Evolutionary conservation across 2,329 filamentous ascomycete genomes (phyloP).

Genomic region (Dactylellina leptospora): DNA sequence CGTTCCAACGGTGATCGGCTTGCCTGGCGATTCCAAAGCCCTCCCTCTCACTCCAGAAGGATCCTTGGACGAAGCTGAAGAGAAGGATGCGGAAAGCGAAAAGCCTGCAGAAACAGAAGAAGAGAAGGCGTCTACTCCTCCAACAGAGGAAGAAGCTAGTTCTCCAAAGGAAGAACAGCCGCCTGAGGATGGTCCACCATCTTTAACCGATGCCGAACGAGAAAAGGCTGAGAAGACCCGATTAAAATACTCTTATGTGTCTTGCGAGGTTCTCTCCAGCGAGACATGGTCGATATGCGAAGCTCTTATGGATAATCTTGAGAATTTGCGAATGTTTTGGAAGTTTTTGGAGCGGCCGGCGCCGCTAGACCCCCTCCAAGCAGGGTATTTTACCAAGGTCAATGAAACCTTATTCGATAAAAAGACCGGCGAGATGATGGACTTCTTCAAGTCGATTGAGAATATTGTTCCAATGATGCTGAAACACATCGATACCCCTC

Average conservation of each 20-base stretch:
- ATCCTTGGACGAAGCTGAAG: conserved; percentile 11
- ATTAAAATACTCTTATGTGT: conserved; percentile 90
- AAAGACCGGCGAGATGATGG: conserved; percentile 97
- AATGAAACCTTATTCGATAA: conserved; percentile 97
- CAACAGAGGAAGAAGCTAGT: conserved; percentile 41
- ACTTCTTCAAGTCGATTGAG: conserved; percentile 83
- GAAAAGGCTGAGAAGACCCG: conserved; percentile 90
- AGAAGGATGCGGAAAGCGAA: conserved; percentile 65
- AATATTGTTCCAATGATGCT: conserved; percentile 84
- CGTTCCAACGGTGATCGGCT: conserved; percentile 31
- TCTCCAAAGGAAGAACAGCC: conserved; percentile 53
- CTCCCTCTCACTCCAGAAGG: conserved; percentile 53
- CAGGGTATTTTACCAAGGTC: conserved; percentile 98
- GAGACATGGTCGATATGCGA: conserved; percentile 98
- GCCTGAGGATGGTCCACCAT: conserved; percentile 61
- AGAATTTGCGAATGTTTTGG: conserved; percentile 86
- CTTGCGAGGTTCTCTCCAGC: conserved; percentile 90
- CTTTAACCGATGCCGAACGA: conserved; percentile 64
- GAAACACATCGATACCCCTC: conserved; percentile 93
- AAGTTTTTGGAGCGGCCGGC: conserved; percentile 82
- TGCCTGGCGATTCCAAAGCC: conserved; percentile 57
- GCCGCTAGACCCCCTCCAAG: conserved; percentile 89
- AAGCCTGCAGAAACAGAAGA: conserved; percentile 65
- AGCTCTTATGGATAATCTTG: conserved; percentile 83
- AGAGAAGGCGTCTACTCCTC: conserved; percentile 55